phyloP scores from a whole-genome alignment of 129 eudicot species.

The Helichrysum umbraculigerum region DNA sequence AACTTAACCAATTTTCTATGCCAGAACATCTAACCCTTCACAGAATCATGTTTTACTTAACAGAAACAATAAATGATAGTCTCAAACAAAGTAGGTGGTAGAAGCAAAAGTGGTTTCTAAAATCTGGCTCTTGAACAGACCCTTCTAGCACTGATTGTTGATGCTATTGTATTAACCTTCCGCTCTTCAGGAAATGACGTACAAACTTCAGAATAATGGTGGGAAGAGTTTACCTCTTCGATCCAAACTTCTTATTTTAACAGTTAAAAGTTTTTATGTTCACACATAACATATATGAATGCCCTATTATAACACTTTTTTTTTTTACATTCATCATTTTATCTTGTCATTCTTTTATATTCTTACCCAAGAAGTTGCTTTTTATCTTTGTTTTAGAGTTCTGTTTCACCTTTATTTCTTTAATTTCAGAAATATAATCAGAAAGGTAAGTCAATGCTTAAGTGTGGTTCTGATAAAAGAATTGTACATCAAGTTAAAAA shows the following conservation, averaged over 20 bases:
- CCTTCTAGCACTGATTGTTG: no score
- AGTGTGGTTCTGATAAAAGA: not conserved
- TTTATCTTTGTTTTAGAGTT: not conserved
- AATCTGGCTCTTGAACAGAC: no score
- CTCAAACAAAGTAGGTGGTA: no score
- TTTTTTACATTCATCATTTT: not conserved
- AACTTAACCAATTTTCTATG: no score
- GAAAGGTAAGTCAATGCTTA: not conserved
- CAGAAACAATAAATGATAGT: no score
- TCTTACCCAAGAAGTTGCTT: not conserved
- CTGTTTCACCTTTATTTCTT: not conserved
- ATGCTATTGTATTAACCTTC: no score
- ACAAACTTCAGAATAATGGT: no score
- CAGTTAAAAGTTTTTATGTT: not conserved
- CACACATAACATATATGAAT: not conserved
- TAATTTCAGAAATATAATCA: not conserved
- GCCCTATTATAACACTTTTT: not conserved
- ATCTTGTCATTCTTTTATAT: not conserved
- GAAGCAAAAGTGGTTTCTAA: no score
- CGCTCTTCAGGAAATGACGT: no score
- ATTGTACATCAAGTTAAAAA: not conserved
- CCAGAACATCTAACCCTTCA: no score
- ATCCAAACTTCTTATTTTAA: not conserved
- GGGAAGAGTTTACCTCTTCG: no score
- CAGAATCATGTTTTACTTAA: no score